Evolutionary conservation across 345 rosid species (phyloP), one percentile per base, ranked within the genome.

Genomic region (Lepidium aucheri): DNA sequence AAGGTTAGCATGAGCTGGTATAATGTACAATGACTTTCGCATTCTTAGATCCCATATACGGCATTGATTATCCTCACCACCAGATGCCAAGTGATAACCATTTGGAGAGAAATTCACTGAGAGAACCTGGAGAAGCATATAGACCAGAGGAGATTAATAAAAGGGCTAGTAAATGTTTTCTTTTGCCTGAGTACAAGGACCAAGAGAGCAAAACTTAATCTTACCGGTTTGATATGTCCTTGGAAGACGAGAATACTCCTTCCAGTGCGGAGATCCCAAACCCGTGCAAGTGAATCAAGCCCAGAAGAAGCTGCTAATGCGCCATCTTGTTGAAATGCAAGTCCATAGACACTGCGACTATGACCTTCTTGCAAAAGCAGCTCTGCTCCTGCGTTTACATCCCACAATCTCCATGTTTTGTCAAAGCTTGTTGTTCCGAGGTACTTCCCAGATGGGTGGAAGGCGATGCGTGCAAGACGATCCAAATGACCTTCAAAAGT

Each of bases 351-450:
- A 67, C 97, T 86, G 71, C 93, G 81, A 65, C 99, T 89, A 51
- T 95, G 97, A 30, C 96, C 96, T 86, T 91, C 96, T 69, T 95
- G 99, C 69, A 95, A 91, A 61, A 91, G 90, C 80, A 95, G 78
- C 82, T 91, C 99, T 32, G 62, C 78, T 26, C 96, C 96, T 35
- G 85, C 84, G 63, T 86, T 84, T 28, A 91, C 44, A 71, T 91
- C 97, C 97, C 97, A 94, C 63, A 91, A 67, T 80, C 99, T 89
- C 99, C 97, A 91, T 7, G 97, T 95, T 79, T 86, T 95, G 76
- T 95, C 99, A 67, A 84, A 95, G 82, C 97, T 87, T 53, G 99
- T 82, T 8, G 99, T 89, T 12, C 91, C 97, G 44, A 95, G 72
- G 73, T 91, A 95, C 35, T 83, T 88, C 59, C 99, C 97, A 26